Percentiles rank a stretch among this genome's conserved stretches.
Evolutionary conservation across 2,329 filamentous ascomycete genomes (phyloP).

Genomic region (Cercospora sp.): DNA sequence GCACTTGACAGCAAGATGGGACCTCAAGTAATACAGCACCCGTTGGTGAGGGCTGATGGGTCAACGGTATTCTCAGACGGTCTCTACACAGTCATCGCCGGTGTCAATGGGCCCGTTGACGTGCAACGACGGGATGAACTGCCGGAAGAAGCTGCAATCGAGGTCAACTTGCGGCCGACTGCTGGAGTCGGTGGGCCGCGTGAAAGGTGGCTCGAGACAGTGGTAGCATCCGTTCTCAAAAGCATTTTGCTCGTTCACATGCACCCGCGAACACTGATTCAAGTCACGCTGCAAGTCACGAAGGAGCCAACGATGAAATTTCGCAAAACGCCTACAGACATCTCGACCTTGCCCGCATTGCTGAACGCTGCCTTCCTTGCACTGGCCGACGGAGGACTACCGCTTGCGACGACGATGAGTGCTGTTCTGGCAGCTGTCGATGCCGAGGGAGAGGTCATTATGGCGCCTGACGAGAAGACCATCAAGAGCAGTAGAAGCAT

Average conservation of each 20-base stretch:
- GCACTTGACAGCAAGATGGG: slow-evolving; percentile 21
- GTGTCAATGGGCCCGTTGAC: slow-evolving; percentile 92
- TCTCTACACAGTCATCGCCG: slow-evolving; percentile 78
- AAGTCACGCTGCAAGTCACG: slow-evolving; percentile 74
- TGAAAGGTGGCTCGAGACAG: slow-evolving; percentile 74
- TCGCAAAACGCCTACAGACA: slow-evolving; percentile 56
- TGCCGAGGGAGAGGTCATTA: slow-evolving; percentile 38
- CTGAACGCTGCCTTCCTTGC: slow-evolving; percentile 77
- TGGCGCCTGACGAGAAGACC: slow-evolving; percentile 64
- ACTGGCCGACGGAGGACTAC: slow-evolving; percentile 78
- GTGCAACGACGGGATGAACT: slow-evolving; percentile 85
- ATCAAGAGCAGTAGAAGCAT: slow-evolving; percentile 66
- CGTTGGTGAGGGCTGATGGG: slow-evolving; percentile 71
- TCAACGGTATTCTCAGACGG: slow-evolving; percentile 74
- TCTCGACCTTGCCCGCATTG: slow-evolving; percentile 77
- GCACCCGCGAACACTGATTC: slow-evolving; percentile 75
- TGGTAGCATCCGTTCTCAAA: slow-evolving; percentile 70
- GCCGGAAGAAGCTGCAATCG: slow-evolving; percentile 85
- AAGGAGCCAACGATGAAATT: slow-evolving; percentile 58
- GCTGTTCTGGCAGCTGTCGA: slow-evolving; percentile 65
- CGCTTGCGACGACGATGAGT: slow-evolving; percentile 71
- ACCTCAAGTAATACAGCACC: slow-evolving; percentile 36
- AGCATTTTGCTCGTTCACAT: slow-evolving; percentile 73
- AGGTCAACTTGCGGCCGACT: slow-evolving; percentile 85
- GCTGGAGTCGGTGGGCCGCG: slow-evolving; percentile 69